A percentile compares a stretch with the other conserved stretches of the same genome.
These are phyloP conservation scores for Cicer cuneatum DNA, from an alignment of 306 rosid species.

Conservation along the genomic window DNA sequence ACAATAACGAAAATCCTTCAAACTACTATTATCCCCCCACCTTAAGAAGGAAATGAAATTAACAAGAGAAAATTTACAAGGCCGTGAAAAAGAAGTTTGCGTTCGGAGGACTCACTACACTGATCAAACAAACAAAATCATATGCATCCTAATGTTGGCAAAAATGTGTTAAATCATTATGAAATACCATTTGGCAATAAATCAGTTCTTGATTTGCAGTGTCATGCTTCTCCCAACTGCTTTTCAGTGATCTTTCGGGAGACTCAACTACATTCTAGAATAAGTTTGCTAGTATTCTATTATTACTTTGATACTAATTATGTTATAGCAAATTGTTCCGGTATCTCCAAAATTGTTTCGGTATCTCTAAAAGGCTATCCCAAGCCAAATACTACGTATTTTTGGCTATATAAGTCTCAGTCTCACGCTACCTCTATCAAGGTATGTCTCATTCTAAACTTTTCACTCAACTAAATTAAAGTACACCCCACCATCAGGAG, in stretches of 20 bases:
- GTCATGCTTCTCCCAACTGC: no score
- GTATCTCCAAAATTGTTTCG: no score
- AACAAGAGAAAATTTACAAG: background rate
- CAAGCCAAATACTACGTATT: no score
- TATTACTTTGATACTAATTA: background rate
- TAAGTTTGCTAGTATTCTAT: background rate
- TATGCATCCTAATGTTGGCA: background rate
- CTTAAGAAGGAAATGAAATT: background rate
- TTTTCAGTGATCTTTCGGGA: no score
- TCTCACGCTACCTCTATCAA: no score
- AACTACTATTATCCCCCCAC: background rate
- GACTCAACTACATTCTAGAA: background rate
- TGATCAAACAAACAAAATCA: background rate
- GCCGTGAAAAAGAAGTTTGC: background rate
- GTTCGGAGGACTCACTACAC: background rate
- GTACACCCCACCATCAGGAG: no score
- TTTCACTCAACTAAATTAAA: no score
- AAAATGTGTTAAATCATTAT: background rate
- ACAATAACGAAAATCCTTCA: conserved; percentile 9
- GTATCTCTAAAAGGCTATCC: no score
- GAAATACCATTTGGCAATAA: background rate
- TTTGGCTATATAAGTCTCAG: no score
- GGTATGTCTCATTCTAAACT: no score
- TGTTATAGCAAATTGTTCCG: background rate
- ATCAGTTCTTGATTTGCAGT: background rate